Evolutionary conservation across 177 flowering plant genomes (phyloP).

Genomic region (Vitis hybrid): DNA sequence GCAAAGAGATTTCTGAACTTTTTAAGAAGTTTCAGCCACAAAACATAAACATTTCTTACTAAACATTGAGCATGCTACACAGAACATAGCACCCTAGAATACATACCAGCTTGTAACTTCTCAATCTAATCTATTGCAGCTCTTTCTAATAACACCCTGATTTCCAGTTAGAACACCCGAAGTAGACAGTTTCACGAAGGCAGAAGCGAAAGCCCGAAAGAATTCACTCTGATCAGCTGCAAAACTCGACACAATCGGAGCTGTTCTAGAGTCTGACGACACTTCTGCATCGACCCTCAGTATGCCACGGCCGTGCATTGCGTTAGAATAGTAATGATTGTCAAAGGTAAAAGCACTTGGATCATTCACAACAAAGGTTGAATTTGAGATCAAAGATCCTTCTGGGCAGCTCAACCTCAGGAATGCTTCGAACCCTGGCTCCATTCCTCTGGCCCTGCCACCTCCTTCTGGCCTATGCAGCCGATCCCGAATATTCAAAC

Average conservation of each 20-base stretch:
- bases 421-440: constrained; percentile 16
- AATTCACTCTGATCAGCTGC: constrained; percentile 31
- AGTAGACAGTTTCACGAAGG: constrained; percentile 47
- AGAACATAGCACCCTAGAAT: not conserved
- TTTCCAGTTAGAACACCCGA: constrained; percentile 44
- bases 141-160: constrained; percentile 39
- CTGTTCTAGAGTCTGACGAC: constrained; percentile 37
- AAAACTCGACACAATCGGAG: constrained; percentile 29
- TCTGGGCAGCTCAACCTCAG: constrained; percentile 30
- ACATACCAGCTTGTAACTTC: not conserved
- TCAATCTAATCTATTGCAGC: constrained; percentile 26
- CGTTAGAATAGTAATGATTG: constrained; percentile 39
- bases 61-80: not conserved
- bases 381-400: constrained; percentile 18
- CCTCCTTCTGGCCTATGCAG: constrained; percentile 8
- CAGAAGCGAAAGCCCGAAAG: constrained; percentile 44
- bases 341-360: constrained; percentile 40
- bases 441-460: not conserved
- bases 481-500: constrained; percentile 34
- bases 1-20: too few species aligned
- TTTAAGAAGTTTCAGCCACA: too few species aligned
- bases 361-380: constrained; percentile 39
- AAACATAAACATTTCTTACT: too few species aligned
- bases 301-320: constrained; percentile 36
- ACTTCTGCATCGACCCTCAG: constrained; percentile 44